Evolutionary conservation across 306 rosid genomes (phyloP).

Genomic region (Ziziphus jujuba): DNA sequence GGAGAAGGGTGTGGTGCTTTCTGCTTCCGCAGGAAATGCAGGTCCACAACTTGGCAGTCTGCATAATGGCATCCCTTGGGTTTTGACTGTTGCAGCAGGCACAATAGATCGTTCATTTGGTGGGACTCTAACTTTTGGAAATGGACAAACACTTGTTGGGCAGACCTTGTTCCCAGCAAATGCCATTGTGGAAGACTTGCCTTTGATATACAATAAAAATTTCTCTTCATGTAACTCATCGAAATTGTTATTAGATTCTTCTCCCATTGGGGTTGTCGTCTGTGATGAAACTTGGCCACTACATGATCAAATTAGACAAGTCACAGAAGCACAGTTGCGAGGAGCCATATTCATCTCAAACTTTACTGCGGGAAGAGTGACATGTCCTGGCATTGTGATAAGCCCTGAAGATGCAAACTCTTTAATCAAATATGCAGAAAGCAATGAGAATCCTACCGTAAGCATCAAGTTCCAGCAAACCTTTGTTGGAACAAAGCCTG

Average conservation of each 20-base stretch:
- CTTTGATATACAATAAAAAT: conserved; percentile 22
- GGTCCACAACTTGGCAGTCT: not conserved
- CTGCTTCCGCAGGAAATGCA: conserved; percentile 3
- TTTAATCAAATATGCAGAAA: conserved; percentile 24
- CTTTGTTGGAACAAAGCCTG: conserved; percentile 27
- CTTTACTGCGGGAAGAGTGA: not conserved
- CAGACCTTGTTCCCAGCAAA: conserved; percentile 26
- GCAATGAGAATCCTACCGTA: conserved; percentile 6
- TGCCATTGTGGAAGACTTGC: conserved; percentile 5
- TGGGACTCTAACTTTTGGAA: conserved; percentile 23
- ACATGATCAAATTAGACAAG: not conserved
- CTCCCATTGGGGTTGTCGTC: conserved; percentile 5
- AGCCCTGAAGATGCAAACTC: conserved; percentile 33
- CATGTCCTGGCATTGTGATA: conserved; percentile 38
- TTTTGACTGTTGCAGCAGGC: conserved; percentile 21
- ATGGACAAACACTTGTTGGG: conserved; percentile 23
- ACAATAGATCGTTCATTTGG: conserved; percentile 25
- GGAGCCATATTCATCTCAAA: conserved; percentile 24
- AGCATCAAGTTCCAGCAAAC: conserved; percentile 36
- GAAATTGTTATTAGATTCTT: not conserved
- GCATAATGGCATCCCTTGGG: not conserved
- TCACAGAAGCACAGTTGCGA: not conserved
- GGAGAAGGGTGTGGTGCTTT: conserved; percentile 5
- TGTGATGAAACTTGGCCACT: not conserved
- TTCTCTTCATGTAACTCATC: conserved; percentile 14